Conservation (phyloP, 2,329 filamentous ascomycete genomes). For the Aspergillus glaucus region DNA sequence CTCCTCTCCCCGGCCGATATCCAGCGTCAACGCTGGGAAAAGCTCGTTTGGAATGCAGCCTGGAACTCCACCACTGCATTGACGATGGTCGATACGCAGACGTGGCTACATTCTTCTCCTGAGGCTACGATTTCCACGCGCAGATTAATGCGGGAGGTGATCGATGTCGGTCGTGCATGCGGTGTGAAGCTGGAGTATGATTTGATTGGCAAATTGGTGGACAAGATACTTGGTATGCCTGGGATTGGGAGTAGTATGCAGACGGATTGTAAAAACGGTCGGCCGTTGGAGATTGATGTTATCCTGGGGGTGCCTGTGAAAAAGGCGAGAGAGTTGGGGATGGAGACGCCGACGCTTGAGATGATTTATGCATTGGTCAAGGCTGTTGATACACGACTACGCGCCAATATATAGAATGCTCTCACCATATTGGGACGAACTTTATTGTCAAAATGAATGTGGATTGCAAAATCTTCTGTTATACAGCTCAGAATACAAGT, state of each 20-base stretch:
- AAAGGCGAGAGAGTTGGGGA: constrained; percentile 34
- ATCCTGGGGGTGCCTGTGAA: constrained; percentile 39
- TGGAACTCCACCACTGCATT: constrained; percentile 40
- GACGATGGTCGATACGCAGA: constrained; percentile 37
- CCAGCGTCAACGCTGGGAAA: constrained; percentile 35
- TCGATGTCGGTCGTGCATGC: constrained; percentile 34
- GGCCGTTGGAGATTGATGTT: constrained; percentile 43
- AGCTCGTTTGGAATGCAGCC: constrained; percentile 38
- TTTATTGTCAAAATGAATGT: not conserved
- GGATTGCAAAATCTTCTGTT: too few relatives aligned
- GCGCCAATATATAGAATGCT: not conserved
- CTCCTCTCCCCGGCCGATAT: constrained; percentile 22
- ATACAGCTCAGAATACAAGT: too few relatives aligned
- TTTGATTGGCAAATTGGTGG: constrained; percentile 34
- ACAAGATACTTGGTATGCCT: constrained; percentile 34
- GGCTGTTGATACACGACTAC: constrained; percentile 19
- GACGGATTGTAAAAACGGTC: constrained; percentile 35
- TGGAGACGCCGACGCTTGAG: constrained; percentile 36
- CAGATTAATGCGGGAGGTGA: constrained; percentile 39
- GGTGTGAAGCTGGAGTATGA: constrained; percentile 33
- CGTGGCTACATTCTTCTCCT: constrained; percentile 36
- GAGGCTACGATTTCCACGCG: constrained; percentile 35
- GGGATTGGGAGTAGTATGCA: constrained; percentile 43
- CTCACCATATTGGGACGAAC: not conserved
- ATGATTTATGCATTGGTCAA: constrained; percentile 30